These are phyloP conservation scores for Gastrolobium bilobum DNA, from an alignment of 306 rosid species.

Conservation along the genomic window DNA sequence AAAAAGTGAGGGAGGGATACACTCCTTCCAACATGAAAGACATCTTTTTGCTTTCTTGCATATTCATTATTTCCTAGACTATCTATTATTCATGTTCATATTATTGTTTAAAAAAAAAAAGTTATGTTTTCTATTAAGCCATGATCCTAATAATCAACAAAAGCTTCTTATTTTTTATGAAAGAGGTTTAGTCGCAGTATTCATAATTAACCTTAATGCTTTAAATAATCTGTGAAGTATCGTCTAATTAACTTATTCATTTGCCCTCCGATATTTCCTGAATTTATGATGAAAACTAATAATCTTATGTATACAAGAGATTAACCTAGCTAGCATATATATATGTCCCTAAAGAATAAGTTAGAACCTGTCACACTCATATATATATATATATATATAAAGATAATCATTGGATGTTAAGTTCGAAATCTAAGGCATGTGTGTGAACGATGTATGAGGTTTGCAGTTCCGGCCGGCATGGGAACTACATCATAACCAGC, in stretches of 20 bases:
- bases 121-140: background rate
- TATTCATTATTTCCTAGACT: slow-evolving; percentile 53
- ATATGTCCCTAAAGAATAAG: background rate
- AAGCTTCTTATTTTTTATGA: background rate
- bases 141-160: background rate
- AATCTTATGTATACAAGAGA: background rate
- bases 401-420: slow-evolving; percentile 54
- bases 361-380: background rate
- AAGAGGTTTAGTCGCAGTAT: background rate
- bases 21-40: slow-evolving; percentile 55
- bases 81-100: slow-evolving; percentile 48
- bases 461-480: slow-evolving; percentile 50
- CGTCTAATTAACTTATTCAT: background rate
- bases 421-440: slow-evolving; percentile 51
- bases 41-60: slow-evolving; percentile 50
- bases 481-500: slow-evolving; percentile 49
- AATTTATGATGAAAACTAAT: background rate
- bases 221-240: background rate
- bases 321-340: slow-evolving; percentile 5
- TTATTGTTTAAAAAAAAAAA: slow-evolving; percentile 21
- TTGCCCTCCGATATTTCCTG: background rate
- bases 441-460: slow-evolving; percentile 50
- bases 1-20: slow-evolving; percentile 14
- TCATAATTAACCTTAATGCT: background rate
- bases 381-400: background rate